Evolutionary conservation across 2,329 filamentous ascomycete species (phyloP).

Genomic region (Cladophialophora carrionii): DNA sequence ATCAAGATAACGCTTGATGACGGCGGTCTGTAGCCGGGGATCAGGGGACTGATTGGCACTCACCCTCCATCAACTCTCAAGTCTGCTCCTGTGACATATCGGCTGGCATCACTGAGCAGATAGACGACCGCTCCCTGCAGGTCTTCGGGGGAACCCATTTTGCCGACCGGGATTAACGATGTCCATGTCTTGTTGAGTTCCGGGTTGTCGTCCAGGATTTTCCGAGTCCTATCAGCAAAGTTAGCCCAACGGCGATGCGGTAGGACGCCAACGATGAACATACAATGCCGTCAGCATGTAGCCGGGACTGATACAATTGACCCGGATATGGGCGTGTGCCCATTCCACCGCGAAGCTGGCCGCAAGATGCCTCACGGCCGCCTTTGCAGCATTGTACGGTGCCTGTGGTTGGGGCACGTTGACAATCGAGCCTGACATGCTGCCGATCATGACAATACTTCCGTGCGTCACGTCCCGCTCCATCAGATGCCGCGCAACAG

Average conservation of each 20-base stretch:
- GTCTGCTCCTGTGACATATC: conserved; percentile 75
- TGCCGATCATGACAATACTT: conserved; percentile 92
- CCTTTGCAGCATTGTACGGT: conserved; percentile 92
- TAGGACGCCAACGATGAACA: conserved; percentile 46
- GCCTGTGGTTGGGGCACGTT: conserved; percentile 94
- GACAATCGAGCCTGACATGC: conserved; percentile 91
- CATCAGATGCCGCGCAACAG: conserved; percentile 71
- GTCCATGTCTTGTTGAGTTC: conserved; percentile 90
- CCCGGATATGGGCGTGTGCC: conserved; percentile 82
- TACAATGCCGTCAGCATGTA: conserved; percentile 96
- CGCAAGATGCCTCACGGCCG: conserved; percentile 85
- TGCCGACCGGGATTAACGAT: conserved; percentile 85
- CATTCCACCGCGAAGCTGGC: conserved; percentile 90
- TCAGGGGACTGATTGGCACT: conserved; percentile 59
- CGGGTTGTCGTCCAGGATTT: conserved; percentile 91
- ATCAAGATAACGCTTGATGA: not conserved
- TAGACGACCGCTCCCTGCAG: conserved; percentile 92
- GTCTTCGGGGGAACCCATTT: conserved; percentile 86
- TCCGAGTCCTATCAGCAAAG: conserved; percentile 68
- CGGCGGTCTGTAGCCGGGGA: not conserved
- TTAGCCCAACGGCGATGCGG: conserved; percentile 33
- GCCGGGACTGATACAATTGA: conserved; percentile 93
- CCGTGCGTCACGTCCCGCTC: conserved; percentile 66
- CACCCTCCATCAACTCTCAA: conserved; percentile 86
- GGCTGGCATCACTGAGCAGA: conserved; percentile 76